Percentiles rank a stretch among this genome's conserved stretches.
Evolutionary conservation across 2,329 filamentous ascomycete species (phyloP).

Genomic region (Aspergillus pseudoterreus): DNA sequence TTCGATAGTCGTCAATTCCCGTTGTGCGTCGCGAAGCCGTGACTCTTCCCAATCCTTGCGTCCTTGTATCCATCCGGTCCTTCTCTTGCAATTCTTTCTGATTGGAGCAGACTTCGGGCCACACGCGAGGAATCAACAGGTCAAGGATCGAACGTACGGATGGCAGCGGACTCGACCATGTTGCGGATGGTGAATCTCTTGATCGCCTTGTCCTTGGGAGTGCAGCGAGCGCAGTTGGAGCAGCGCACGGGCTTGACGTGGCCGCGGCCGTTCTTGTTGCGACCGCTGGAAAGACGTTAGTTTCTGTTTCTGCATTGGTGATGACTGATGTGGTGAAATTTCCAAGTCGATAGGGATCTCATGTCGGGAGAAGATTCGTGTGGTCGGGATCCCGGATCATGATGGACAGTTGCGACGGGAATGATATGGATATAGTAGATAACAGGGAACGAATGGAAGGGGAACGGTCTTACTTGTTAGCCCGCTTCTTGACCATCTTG

Average conservation of each 20-base stretch:
- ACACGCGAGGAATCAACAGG: slow-evolving; percentile 12
- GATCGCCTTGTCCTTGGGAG: slow-evolving; percentile 99
- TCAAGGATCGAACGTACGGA: slow-evolving; percentile 68
- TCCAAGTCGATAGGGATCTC: neutral
- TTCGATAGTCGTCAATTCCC: neutral
- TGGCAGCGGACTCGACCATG: slow-evolving; percentile 99
- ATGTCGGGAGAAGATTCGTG: neutral
- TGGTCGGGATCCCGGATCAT: neutral
- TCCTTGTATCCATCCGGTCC: neutral
- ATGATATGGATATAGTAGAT: neutral
- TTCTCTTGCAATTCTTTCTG: slow-evolving; percentile 10
- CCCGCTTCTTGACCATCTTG: slow-evolving; percentile 74
- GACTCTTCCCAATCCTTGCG: neutral
- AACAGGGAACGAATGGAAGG: slow-evolving; percentile 18
- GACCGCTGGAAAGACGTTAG: slow-evolving; percentile 62
- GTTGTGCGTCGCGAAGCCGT: slow-evolving; percentile 2
- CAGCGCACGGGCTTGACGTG: slow-evolving; percentile 99
- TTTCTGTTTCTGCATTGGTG: slow-evolving; percentile 9
- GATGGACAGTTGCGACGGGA: neutral
- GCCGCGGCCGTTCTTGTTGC: slow-evolving; percentile 99
- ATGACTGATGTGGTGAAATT: neutral
- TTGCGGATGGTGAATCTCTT: slow-evolving; percentile 99
- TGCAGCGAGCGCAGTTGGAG: slow-evolving; percentile 86
- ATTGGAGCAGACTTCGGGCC: slow-evolving; percentile 6
- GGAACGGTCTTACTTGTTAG: slow-evolving; percentile 61